phyloP scores from a whole-genome alignment of 805 yeast genomes.

The Wickerhamomyces bisporus region DNA sequence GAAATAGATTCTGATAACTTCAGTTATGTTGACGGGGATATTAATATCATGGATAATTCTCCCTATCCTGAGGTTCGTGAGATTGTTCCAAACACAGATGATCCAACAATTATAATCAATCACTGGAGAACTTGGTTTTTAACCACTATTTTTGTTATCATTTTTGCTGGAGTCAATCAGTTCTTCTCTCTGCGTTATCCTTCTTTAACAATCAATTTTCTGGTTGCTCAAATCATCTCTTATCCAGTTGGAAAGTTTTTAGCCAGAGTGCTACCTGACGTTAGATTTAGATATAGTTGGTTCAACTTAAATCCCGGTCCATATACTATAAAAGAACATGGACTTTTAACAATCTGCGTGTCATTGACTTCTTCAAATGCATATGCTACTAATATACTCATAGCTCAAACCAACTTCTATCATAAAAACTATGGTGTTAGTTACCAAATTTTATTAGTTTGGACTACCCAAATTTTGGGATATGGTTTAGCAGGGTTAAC shows the following conservation, averaged over 20 bases:
- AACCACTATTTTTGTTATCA: slow-evolving; percentile 43
- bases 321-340: slow-evolving; percentile 49
- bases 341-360: slow-evolving; percentile 43
- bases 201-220: slow-evolving; percentile 40
- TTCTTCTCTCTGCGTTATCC: slow-evolving; percentile 53
- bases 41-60: background rate
- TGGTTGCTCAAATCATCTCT: slow-evolving; percentile 56
- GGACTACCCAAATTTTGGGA: slow-evolving; percentile 60
- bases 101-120: slow-evolving; percentile 41
- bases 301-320: slow-evolving; percentile 47
- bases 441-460: slow-evolving; percentile 43
- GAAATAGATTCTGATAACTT: slow-evolving; percentile 49
- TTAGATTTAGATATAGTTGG: slow-evolving; percentile 27
- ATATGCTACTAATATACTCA: slow-evolving; percentile 51
- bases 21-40: background rate
- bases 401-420: slow-evolving; percentile 44
- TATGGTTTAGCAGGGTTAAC: slow-evolving; percentile 62
- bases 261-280: slow-evolving; percentile 37
- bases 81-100: slow-evolving; percentile 42
- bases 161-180: slow-evolving; percentile 54
- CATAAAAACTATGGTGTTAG: slow-evolving; percentile 39
- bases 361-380: slow-evolving; percentile 39
- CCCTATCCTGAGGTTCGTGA: slow-evolving; percentile 1
- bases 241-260: slow-evolving; percentile 52
- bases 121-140: slow-evolving; percentile 53